Evolutionary conservation across 192 early-diverging fungal genomes (phyloP), one percentile per base, ranked within the genome.

Genomic region (Podochytrium sp.): DNA sequence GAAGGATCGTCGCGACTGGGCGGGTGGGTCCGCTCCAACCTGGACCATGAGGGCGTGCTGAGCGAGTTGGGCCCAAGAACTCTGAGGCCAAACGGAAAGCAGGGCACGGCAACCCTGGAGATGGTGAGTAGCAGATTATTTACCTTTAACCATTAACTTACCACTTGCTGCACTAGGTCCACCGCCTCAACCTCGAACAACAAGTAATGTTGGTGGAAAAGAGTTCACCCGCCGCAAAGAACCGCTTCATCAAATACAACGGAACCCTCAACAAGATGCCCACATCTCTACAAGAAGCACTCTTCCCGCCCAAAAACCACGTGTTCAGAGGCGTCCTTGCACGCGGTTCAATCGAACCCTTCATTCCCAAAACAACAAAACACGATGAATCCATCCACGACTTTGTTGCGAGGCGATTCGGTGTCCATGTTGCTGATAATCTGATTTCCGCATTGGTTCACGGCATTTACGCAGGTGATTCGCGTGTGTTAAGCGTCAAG

Each of bases 381-480:
- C 58, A 65, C n/a, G 96, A 98, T 76, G 97, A 97, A 78, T 91
- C 89, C n/a, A 90, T 98, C 42, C 87, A 92, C 78, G 73, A 75
- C 41, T 96, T 98, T 87, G 80, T 95, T 3, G 75, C 78, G 32
- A 82, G 95, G 51, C 85, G 95, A 30, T 95, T 98, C 73, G 89
- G 91, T 43, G 69, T 76, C 23, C 78, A 80, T 1, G 80, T 96
- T 2, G 92, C 95, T 47, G 85, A 95, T 61, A 92, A 92, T 52
- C 70, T 98, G 72, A 88, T 95, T 4, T 94, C 93, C 37, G 93
- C 97, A 0, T 82, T 96, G 37, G 87, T 96, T 60, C 95, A 96
- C 69, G 97, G 97, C 0, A 94, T 98, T 33, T 97, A 97, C 80
- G 95, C 95, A 1, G 95, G 95, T 0, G 92, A 98, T 75, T 84